Percentiles rank a stretch among this genome's conserved stretches.
Conservation (phyloP, 768 basidiomycete species). For the Mycena belliarum region DNA sequence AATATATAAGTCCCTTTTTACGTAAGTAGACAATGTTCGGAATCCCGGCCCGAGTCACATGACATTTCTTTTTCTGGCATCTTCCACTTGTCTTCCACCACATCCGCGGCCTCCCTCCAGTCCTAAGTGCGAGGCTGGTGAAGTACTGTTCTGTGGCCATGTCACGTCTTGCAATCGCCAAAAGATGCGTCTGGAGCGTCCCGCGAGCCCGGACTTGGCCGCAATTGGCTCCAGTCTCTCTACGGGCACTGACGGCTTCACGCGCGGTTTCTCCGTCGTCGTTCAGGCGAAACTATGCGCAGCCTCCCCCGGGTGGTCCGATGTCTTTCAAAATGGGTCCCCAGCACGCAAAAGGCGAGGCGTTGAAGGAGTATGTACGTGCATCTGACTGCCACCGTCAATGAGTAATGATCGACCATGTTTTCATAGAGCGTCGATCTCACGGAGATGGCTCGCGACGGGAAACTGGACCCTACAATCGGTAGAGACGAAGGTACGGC, state of each 20-base stretch:
- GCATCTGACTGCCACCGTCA: neutral
- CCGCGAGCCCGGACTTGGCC: neutral
- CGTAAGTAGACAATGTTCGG: too few species aligned
- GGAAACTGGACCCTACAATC: constrained; percentile 90
- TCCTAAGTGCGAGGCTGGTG: constrained; percentile 1
- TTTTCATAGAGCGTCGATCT: constrained; percentile 72
- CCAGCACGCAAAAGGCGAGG: constrained; percentile 78
- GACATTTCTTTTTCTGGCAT: constrained; percentile 4
- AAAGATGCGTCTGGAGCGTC: neutral
- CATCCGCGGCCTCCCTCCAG: neutral
- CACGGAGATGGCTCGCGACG: constrained; percentile 79
- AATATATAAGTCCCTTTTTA: too few species aligned
- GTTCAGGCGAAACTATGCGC: constrained; percentile 44
- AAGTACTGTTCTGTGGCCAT: neutral
- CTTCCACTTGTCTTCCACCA: constrained; percentile 17
- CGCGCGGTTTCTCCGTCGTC: neutral
- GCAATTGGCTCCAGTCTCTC: neutral
- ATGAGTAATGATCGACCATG: neutral
- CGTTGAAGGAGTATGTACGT: constrained; percentile 74
- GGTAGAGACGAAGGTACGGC: constrained; percentile 77
- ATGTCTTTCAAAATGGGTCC: constrained; percentile 50
- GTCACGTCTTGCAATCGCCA: neutral
- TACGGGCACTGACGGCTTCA: neutral
- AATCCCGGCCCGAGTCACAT: neutral
- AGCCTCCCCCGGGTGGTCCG: constrained; percentile 37